These are phyloP conservation scores for Suaeda aralocaspica DNA, from an alignment of 148 eudicot genomes.

Conservation along the genomic window DNA sequence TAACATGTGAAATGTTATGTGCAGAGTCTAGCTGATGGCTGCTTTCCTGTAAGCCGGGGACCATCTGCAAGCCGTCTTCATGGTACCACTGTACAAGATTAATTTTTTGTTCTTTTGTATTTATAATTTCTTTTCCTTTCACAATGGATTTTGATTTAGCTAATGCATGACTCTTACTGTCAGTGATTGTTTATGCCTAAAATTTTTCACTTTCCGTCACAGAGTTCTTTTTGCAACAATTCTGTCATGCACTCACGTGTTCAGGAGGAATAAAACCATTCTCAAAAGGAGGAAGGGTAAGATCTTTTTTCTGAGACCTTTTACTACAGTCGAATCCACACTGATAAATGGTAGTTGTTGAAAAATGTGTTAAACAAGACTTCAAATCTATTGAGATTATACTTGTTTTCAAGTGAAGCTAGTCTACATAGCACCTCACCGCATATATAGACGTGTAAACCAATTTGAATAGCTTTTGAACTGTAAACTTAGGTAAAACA, in stretches of 20 bases:
- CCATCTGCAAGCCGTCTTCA: constrained; percentile 83
- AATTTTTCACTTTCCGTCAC: constrained; percentile 10
- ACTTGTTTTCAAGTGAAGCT: no score
- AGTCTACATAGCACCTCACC: no score
- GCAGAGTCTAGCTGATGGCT: constrained; percentile 79
- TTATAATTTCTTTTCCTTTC: not conserved
- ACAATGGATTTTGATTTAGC: not conserved
- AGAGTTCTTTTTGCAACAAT: constrained; percentile 86
- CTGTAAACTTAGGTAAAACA: no score
- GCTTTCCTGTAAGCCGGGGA: constrained; percentile 73
- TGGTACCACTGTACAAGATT: constrained; percentile 39
- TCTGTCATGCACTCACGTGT: constrained; percentile 91
- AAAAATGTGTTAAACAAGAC: no score
- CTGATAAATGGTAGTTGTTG: no score
- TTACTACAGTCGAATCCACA: no score
- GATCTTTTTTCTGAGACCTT: constrained; percentile 22
- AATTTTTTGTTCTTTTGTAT: not conserved
- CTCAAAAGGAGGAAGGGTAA: constrained; percentile 73
- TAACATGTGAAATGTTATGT: constrained; percentile 18
- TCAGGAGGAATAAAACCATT: constrained; percentile 62
- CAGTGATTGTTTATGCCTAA: not conserved
- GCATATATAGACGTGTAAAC: no score
- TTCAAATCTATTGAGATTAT: no score
- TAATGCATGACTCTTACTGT: not conserved
- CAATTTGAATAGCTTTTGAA: no score